Conservation (phyloP, 2,329 filamentous ascomycete species). For the Penicillium sp. region DNA sequence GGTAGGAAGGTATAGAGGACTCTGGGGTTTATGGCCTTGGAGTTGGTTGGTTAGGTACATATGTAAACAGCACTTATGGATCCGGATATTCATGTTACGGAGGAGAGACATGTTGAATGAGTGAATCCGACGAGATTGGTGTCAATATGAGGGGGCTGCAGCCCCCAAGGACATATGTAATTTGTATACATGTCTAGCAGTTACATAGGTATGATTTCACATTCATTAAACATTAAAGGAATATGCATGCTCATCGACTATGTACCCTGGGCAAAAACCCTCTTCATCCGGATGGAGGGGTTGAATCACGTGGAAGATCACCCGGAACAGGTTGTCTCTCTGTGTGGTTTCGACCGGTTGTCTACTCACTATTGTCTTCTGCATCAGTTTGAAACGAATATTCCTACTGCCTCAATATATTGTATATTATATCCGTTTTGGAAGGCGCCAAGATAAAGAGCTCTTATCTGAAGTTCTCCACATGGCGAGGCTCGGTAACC, state of each 20-base stretch:
- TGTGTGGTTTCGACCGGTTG: not conserved
- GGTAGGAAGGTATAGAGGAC: no score
- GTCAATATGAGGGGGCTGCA: not conserved
- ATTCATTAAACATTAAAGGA: not conserved
- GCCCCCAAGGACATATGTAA: not conserved
- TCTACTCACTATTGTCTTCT: not conserved
- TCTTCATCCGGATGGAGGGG: not conserved
- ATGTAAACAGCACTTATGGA: no score
- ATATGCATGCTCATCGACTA: not conserved
- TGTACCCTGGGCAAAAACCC: not conserved
- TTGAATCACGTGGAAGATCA: conserved; percentile 1
- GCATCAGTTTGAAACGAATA: not conserved
- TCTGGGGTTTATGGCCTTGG: no score
- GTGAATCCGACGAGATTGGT: not conserved
- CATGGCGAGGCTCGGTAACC: conserved; percentile 31
- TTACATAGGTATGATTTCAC: not conserved
- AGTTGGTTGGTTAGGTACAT: no score
- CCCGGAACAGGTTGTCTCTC: not conserved
- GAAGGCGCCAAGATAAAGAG: not conserved
- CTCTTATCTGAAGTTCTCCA: conserved; percentile 8
- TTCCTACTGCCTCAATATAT: not conserved
- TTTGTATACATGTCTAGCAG: not conserved
- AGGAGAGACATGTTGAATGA: not conserved
- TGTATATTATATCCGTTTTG: not conserved
- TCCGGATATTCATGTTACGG: no score